Percentiles rank a stretch among this genome's conserved stretches.
Conservation (phyloP, 805 yeast species). For the Saccharomycopsis selenospora region DNA sequence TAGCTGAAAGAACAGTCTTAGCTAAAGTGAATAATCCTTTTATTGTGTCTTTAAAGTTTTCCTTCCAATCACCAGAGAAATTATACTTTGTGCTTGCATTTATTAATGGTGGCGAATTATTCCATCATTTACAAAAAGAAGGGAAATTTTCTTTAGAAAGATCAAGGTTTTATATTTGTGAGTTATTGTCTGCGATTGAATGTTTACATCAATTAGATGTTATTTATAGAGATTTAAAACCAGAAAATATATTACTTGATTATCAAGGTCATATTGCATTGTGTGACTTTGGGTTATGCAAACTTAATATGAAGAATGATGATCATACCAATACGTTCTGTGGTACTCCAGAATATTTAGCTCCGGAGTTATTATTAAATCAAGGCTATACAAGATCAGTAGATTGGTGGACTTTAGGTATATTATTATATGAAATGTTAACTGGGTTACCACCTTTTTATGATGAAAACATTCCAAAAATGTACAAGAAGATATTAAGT, state of each 20-base stretch:
- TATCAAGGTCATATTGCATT: constrained; percentile 97
- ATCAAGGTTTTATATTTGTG: constrained; percentile 90
- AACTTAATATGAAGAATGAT: constrained; percentile 84
- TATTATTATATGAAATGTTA: constrained; percentile 87
- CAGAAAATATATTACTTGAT: constrained; percentile 89
- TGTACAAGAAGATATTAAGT: constrained; percentile 90
- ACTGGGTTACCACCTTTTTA: constrained; percentile 97
- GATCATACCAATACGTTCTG: constrained; percentile 91
- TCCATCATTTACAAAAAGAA: constrained; percentile 86
- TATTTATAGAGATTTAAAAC: constrained; percentile 91
- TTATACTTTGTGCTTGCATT: constrained; percentile 84
- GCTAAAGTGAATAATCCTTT: constrained; percentile 92
- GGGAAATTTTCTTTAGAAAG: constrained; percentile 85
- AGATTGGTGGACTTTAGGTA: constrained; percentile 99
- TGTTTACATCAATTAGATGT: constrained; percentile 86
- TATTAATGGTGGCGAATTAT: constrained; percentile 94
- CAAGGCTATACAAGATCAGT: constrained; percentile 94
- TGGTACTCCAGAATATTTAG: constrained; percentile 96
- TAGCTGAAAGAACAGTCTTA: constrained; percentile 92
- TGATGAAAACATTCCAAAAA: constrained; percentile 85
- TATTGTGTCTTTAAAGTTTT: constrained; percentile 91
- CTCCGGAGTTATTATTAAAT: constrained; percentile 87
- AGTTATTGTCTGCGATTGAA: constrained; percentile 86
- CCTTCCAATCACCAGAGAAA: constrained; percentile 96
- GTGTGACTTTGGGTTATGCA: constrained; percentile 96